These are phyloP conservation scores for Xerocomus cyaneibrunnescens DNA, from an alignment of 1,284 basidiomycete genomes.

Conservation along the genomic window DNA sequence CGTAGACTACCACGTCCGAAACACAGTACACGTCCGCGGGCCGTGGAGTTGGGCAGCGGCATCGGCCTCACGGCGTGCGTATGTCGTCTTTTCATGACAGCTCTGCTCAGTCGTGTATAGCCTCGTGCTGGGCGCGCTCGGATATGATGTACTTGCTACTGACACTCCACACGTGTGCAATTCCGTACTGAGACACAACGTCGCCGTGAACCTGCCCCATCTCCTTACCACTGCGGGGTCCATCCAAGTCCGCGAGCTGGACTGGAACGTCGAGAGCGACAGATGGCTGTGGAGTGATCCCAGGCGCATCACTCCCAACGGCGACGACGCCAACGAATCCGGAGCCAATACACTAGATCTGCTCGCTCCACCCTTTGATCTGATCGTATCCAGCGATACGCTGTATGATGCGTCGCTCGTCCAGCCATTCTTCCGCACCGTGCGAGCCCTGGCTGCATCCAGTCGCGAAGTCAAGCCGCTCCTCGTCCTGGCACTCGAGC, in stretches of 20 bases:
- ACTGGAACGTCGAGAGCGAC: constrained; percentile 43
- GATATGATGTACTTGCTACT: constrained; percentile 78
- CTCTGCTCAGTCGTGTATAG: constrained; percentile 34
- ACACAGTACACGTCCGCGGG: constrained; percentile 37
- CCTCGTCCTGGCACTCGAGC: constrained; percentile 74
- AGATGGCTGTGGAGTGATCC: constrained; percentile 30
- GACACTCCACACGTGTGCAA: constrained; percentile 72
- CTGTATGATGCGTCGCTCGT: constrained; percentile 69
- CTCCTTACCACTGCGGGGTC: constrained; percentile 53
- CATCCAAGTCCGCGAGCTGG: constrained; percentile 45
- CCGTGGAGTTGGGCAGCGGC: constrained; percentile 81
- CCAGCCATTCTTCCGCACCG: constrained; percentile 68
- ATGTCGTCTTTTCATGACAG: constrained; percentile 13
- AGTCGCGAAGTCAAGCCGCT: constrained; percentile 35
- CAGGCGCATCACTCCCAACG: constrained; percentile 26
- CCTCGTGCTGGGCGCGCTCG: constrained; percentile 66
- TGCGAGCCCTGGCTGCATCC: constrained; percentile 51
- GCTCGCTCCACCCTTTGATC: constrained; percentile 63
- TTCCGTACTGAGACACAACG: constrained; percentile 66
- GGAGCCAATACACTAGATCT: constrained; percentile 4
- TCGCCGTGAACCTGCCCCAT: constrained; percentile 49
- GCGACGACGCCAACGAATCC: not conserved
- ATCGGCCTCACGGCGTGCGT: constrained; percentile 77
- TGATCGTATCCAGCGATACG: constrained; percentile 85
- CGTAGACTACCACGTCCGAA: constrained; percentile 20